These are phyloP conservation scores for Galerina marginata DNA, from an alignment of 768 basidiomycete genomes.

Conservation along the genomic window DNA sequence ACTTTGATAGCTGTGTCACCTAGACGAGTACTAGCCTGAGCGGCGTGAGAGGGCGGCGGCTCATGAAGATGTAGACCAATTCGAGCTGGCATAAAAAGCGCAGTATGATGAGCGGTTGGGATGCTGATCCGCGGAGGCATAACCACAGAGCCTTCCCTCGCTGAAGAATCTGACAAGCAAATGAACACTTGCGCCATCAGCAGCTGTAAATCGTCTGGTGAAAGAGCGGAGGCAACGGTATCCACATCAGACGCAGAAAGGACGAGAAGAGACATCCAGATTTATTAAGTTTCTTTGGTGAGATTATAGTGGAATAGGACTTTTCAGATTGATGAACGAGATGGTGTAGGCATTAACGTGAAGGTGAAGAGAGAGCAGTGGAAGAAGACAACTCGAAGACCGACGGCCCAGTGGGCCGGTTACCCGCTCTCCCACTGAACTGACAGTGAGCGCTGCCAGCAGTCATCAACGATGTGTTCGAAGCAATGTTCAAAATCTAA, in stretches of 20 bases:
- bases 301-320: not conserved
- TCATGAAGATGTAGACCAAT: constrained; percentile 34
- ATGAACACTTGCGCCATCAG: constrained; percentile 67
- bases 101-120: constrained; percentile 56
- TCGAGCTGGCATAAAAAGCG: constrained; percentile 86
- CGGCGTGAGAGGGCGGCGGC: not conserved
- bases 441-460: too few relatives aligned
- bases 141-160: constrained; percentile 24
- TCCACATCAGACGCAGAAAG: constrained; percentile 68
- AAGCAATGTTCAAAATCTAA: too few relatives aligned
- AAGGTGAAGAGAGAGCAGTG: not conserved
- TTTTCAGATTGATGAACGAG: not conserved
- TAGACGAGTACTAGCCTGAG: not conserved
- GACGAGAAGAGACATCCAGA: constrained; percentile 57
- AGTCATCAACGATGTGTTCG: too few relatives aligned
- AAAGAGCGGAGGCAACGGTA: constrained; percentile 47
- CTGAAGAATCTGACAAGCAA: constrained; percentile 36
- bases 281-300: not conserved
- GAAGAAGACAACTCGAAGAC: not conserved
- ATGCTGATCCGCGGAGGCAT: constrained; percentile 69
- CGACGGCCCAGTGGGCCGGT: not conserved
- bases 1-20: constrained; percentile 75
- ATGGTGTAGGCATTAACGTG: not conserved
- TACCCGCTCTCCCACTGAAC: too few relatives aligned
- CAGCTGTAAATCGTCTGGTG: constrained; percentile 49